A percentile compares a stretch with the other conserved stretches of the same genome.
phyloP scores from a whole-genome alignment of 1,284 basidiomycete genomes.

The Rhizopogon parksii region DNA sequence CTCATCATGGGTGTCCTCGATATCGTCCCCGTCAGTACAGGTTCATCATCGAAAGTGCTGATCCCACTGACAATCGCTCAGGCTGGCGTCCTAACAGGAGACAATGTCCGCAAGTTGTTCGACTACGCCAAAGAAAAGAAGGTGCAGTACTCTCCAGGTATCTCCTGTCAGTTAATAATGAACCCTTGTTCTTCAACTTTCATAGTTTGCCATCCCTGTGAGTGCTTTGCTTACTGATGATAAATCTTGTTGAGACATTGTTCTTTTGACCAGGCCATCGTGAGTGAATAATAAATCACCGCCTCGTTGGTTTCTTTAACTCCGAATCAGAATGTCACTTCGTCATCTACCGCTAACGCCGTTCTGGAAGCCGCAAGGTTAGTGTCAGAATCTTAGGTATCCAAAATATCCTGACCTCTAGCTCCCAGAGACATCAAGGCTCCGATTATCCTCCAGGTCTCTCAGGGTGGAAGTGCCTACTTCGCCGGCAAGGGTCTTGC shows the following conservation, averaged over 20 bases:
- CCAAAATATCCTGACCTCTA: slow-evolving; percentile 8
- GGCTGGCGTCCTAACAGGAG: slow-evolving; percentile 70
- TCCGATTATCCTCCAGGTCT: slow-evolving; percentile 97
- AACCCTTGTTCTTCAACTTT: slow-evolving; percentile 2
- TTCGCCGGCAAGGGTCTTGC: slow-evolving; percentile 95
- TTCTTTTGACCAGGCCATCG: slow-evolving; percentile 44
- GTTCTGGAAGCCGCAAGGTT: slow-evolving; percentile 71
- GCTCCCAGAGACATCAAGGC: slow-evolving; percentile 75
- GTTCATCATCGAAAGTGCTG: not conserved
- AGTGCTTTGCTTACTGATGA: slow-evolving; percentile 23
- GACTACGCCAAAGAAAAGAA: slow-evolving; percentile 64
- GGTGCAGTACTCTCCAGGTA: slow-evolving; percentile 32
- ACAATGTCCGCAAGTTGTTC: slow-evolving; percentile 68
- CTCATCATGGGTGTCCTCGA: slow-evolving; percentile 49
- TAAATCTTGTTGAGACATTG: not conserved
- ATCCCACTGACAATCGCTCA: slow-evolving; percentile 24
- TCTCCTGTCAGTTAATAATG: not conserved
- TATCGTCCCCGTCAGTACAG: slow-evolving; percentile 45
- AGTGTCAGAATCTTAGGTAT: not conserved
- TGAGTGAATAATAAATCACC: slow-evolving; percentile 31
- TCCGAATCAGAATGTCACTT: slow-evolving; percentile 53
- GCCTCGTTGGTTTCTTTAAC: slow-evolving; percentile 8
- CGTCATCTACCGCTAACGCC: slow-evolving; percentile 71
- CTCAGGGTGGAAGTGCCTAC: slow-evolving; percentile 95
- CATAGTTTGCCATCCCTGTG: slow-evolving; percentile 65